Evolutionary conservation across 1,284 basidiomycete species (phyloP).

Genomic region (Ceratorhiza oryzae-sativae): DNA sequence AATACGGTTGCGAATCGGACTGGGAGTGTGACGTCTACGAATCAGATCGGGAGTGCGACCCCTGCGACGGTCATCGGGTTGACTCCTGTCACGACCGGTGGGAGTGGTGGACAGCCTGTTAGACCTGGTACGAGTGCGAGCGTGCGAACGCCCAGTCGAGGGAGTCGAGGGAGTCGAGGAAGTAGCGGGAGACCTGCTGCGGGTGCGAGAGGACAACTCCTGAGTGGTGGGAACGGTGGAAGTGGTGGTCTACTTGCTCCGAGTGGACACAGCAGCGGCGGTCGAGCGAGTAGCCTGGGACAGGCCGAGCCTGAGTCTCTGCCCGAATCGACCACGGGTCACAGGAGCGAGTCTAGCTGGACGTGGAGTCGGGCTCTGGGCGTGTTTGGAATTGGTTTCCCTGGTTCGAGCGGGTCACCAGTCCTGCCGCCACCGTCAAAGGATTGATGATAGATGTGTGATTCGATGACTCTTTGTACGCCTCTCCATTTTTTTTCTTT

Average conservation of each 20-base stretch:
- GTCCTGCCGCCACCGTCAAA: neutral
- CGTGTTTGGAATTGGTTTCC: constrained; percentile 2
- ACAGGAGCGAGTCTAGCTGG: constrained; percentile 2
- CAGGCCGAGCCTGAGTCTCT: neutral
- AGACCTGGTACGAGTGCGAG: neutral
- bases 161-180: no score
- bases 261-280: neutral
- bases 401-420: neutral
- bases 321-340: neutral
- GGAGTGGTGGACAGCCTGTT: no score
- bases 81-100: no score
- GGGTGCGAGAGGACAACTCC: no score
- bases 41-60: neutral
- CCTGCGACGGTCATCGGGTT: neutral
- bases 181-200: neutral
- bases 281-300: neutral
- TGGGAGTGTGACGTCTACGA: neutral
- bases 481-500: neutral
- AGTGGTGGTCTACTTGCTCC: neutral
- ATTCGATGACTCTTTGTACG: neutral
- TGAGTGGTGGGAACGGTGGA: no score
- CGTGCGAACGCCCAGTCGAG: no score
- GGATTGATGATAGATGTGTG: neutral
- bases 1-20: constrained; percentile 27
- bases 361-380: constrained; percentile 10